Evolutionary conservation across 495 filamentous ascomycete species (phyloP), one percentile per base, ranked within the genome.

Genomic region (Talaromyces wortmannii): DNA sequence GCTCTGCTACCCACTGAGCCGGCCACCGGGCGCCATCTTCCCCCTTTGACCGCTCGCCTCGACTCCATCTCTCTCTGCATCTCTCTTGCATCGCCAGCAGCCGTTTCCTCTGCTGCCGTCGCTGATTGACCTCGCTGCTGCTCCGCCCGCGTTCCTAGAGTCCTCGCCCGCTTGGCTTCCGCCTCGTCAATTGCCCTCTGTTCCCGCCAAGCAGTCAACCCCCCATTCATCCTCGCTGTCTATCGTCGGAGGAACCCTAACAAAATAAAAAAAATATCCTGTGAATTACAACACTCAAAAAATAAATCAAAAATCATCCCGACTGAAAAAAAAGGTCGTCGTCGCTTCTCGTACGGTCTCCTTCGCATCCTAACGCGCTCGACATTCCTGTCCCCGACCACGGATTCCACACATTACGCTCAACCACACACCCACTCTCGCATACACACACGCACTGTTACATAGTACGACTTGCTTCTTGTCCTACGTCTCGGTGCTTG

Each of bases 181-280:
- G 59, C 63, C 65, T 63, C 65, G 57, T 61, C 63, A 60, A 62
- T 61, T 44, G 40, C 50, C 54, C 45, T 46, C 52, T 62, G 64
- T 66, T 61, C 55, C 55, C 23, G 23, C 23, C 23, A 23, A 23
- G 23, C 23, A 23, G 23, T 23, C 23, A 23, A 23, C 23, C 23
- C 23, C 23, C 23, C 23, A 23, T 23, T 23, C 45, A 31, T 48
- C 45, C 45, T 48, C 45, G 36, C 36, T 40, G 36, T 40, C 36
- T 40, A 8, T 8, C 36, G 13, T 13, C 36, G 23, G 23, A 23
- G 23, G 23, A 23, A 23, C 1, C 1, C 1, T 23, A 1, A 23
- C 23, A 23, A 23, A 23, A 23, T 23, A 23, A 23, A 23, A 40
- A 40, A 40, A 40, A 40, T 10, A 40, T 2, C 36, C 36, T 5